A percentile compares a stretch with the other conserved stretches of the same genome.
phyloP scores from a whole-genome alignment of 1,284 basidiomycete genomes.

The Rhodotorula sp. region DNA sequence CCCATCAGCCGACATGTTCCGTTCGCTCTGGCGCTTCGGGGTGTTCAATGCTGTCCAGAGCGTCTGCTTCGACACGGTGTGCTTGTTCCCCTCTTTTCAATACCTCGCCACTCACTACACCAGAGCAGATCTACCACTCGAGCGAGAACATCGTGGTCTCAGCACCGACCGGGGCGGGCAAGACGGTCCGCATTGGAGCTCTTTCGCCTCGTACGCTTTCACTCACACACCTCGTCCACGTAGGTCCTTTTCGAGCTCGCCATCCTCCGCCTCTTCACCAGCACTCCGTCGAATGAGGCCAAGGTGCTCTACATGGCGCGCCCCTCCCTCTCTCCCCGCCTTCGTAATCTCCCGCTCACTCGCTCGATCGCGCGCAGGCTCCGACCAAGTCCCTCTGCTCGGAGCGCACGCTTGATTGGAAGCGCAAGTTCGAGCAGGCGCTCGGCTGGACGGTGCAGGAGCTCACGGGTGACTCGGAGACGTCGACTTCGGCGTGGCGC shows the following conservation, averaged over 20 bases:
- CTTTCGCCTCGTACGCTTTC: slow-evolving; percentile 20
- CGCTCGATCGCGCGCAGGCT: slow-evolving; percentile 60
- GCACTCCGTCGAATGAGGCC: slow-evolving; percentile 50
- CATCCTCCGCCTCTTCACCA: slow-evolving; percentile 73
- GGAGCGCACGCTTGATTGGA: slow-evolving; percentile 84
- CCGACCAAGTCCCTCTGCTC: slow-evolving; percentile 63
- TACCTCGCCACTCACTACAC: not conserved
- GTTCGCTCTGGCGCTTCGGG: slow-evolving; percentile 78
- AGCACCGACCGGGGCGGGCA: slow-evolving; percentile 91
- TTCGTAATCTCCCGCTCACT: too few species aligned
- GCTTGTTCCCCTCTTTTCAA: slow-evolving; percentile 40
- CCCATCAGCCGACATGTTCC: slow-evolving; percentile 71
- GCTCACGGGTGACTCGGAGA: slow-evolving; percentile 83
- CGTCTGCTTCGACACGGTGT: slow-evolving; percentile 71
- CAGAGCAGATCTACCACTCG: slow-evolving; percentile 63
- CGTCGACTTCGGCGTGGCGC: slow-evolving; percentile 58
- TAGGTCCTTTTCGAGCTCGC: slow-evolving; percentile 84
- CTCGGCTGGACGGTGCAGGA: slow-evolving; percentile 66
- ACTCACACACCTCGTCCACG: slow-evolving; percentile 29
- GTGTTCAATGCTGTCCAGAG: slow-evolving; percentile 90
- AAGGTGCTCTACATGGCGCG: slow-evolving; percentile 79
- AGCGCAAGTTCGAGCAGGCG: slow-evolving; percentile 69
- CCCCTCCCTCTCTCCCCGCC: not conserved
- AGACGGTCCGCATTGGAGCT: slow-evolving; percentile 58
- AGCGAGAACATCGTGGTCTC: slow-evolving; percentile 70